These are phyloP conservation scores for Claviceps fusiformis DNA, from an alignment of 2,329 filamentous ascomycete genomes.

Conservation along the genomic window DNA sequence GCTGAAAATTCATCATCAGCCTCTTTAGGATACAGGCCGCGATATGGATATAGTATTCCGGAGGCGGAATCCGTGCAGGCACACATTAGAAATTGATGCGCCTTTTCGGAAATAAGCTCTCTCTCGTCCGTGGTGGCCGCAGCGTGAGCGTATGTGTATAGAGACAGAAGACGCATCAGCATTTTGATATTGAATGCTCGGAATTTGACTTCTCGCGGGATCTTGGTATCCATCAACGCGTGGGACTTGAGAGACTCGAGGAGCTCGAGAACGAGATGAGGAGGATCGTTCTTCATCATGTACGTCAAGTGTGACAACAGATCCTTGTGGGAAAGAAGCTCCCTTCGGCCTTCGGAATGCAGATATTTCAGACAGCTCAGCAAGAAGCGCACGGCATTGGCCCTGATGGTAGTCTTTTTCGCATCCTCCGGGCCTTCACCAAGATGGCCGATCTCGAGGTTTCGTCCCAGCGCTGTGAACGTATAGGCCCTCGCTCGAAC, in stretches of 20 bases:
- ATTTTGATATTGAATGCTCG: conserved; percentile 63
- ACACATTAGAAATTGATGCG: conserved; percentile 61
- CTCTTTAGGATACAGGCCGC: conserved; percentile 74
- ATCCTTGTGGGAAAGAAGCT: conserved; percentile 68
- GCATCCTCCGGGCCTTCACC: conserved; percentile 46
- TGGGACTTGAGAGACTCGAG: conserved; percentile 55
- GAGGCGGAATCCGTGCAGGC: conserved; percentile 61
- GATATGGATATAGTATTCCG: conserved; percentile 62
- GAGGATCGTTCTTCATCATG: conserved; percentile 63
- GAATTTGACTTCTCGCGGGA: conserved; percentile 62
- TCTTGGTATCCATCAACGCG: conserved; percentile 60
- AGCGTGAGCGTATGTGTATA: conserved; percentile 50
- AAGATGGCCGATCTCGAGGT: conserved; percentile 56
- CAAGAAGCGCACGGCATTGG: conserved; percentile 70
- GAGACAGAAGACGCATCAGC: conserved; percentile 55
- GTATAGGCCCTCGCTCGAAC: conserved; percentile 69
- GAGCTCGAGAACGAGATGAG: conserved; percentile 61
- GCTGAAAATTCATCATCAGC: conserved; percentile 33
- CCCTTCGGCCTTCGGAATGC: conserved; percentile 61
- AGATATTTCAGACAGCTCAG: conserved; percentile 68
- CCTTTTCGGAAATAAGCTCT: conserved; percentile 47
- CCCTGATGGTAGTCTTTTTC: conserved; percentile 64
- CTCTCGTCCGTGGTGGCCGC: conserved; percentile 26
- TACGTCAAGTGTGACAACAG: conserved; percentile 73
- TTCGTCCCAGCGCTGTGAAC: conserved; percentile 66